These are phyloP conservation scores for Globisporangium barbulae DNA, from an alignment of 352 stramenopile genomes.

Conservation along the genomic window DNA sequence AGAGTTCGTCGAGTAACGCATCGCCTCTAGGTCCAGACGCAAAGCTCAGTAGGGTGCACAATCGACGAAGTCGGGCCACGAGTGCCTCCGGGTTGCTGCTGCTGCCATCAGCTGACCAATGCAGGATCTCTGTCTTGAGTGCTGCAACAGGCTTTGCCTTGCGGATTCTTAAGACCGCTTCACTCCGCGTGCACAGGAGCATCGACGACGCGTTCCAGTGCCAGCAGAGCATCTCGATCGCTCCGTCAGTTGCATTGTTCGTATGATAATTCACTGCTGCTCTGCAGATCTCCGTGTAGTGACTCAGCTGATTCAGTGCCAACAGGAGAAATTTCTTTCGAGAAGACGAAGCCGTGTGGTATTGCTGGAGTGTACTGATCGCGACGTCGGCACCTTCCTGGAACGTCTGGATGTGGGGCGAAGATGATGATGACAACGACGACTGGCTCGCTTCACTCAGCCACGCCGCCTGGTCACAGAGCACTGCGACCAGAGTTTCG, in stretches of 20 bases:
- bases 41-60: slow-evolving; percentile 36
- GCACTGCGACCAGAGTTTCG: slow-evolving; percentile 48
- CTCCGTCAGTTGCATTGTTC: slow-evolving; percentile 3
- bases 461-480: slow-evolving; percentile 24
- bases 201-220: slow-evolving; percentile 50
- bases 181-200: slow-evolving; percentile 49
- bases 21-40: slow-evolving; percentile 4
- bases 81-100: slow-evolving; percentile 9
- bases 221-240: slow-evolving; percentile 45
- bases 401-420: not conserved
- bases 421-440: not conserved
- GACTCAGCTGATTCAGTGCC: slow-evolving; percentile 11
- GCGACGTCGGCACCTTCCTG: not conserved
- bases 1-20: slow-evolving; percentile 14
- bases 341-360: not conserved
- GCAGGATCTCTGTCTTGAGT: slow-evolving; percentile 13
- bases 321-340: slow-evolving; percentile 9
- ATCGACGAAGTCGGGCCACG: slow-evolving; percentile 30
- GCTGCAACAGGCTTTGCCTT: slow-evolving; percentile 20
- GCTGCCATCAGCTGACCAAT: not conserved
- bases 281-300: slow-evolving; percentile 16
- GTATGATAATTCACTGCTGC: not conserved
- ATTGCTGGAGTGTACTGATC: slow-evolving; percentile 23
- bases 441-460: not conserved
- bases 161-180: slow-evolving; percentile 22